Percentiles rank a stretch among this genome's conserved stretches.
Evolutionary conservation across 2,329 filamentous ascomycete species (phyloP).

Genomic region (Colletotrichum ledebouriae): DNA sequence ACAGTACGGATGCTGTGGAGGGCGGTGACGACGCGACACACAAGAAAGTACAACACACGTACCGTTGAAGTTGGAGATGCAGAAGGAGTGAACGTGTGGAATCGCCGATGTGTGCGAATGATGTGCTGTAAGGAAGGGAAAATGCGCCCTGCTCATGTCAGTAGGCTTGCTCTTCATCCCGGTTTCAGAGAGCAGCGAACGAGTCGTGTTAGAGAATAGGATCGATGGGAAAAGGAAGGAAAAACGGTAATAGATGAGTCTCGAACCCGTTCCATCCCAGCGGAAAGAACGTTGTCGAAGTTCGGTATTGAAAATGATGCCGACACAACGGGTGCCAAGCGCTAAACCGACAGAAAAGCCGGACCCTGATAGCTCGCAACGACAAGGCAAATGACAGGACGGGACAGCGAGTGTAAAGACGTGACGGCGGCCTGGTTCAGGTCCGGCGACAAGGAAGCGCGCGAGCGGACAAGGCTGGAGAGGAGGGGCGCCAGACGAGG

Average conservation of each 20-base stretch:
- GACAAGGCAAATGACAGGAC: constrained; percentile 23
- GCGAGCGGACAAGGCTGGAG: constrained; percentile 35
- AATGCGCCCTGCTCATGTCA: constrained; percentile 35
- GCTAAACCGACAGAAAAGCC: not conserved
- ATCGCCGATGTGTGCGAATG: constrained; percentile 32
- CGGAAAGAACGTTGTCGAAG: constrained; percentile 14
- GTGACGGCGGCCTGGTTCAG: constrained; percentile 19
- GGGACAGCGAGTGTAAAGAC: constrained; percentile 12
- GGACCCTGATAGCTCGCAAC: constrained; percentile 10
- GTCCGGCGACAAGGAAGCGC: constrained; percentile 38
- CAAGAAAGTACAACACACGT: constrained; percentile 36
- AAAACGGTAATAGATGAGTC: not conserved
- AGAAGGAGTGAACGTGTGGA: constrained; percentile 9
- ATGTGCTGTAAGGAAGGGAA: constrained; percentile 28
- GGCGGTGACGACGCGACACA: constrained; percentile 31
- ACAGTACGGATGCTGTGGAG: constrained; percentile 25
- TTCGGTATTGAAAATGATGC: constrained; percentile 11
- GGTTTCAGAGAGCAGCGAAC: constrained; percentile 30
- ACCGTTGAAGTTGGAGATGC: constrained; percentile 24
- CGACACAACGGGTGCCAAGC: constrained; percentile 18
- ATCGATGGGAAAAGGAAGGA: not conserved
- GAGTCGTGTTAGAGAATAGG: constrained; percentile 8
- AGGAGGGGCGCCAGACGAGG: constrained; percentile 40
- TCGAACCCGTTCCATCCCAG: not conserved
- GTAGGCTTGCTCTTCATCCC: constrained; percentile 34